These are phyloP conservation scores for Saturnispora zaruensis DNA, from an alignment of 805 yeast genomes.

Conservation along the genomic window DNA sequence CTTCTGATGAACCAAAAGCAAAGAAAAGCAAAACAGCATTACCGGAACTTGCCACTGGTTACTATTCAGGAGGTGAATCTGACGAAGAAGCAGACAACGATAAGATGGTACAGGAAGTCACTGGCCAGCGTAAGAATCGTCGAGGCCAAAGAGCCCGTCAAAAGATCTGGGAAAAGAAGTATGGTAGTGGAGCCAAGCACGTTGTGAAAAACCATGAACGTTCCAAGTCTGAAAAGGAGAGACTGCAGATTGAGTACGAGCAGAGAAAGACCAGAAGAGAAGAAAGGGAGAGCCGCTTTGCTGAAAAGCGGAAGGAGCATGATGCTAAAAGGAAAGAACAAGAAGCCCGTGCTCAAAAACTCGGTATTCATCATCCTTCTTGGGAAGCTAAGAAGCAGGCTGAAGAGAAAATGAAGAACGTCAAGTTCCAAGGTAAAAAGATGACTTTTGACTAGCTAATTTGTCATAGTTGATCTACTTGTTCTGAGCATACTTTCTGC, in stretches of 20 bases:
- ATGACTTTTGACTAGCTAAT: slow-evolving; percentile 50
- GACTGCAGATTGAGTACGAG: slow-evolving; percentile 57
- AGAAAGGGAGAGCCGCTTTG: slow-evolving; percentile 32
- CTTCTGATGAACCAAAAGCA: slow-evolving; percentile 15
- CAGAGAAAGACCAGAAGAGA: slow-evolving; percentile 64
- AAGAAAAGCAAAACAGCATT: slow-evolving; percentile 31
- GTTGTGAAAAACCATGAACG: slow-evolving; percentile 57
- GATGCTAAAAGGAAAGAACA: slow-evolving; percentile 13
- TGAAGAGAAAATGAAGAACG: slow-evolving; percentile 55
- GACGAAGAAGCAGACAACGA: slow-evolving; percentile 44
- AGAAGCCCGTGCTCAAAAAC: slow-evolving; percentile 9
- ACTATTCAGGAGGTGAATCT: slow-evolving; percentile 69
- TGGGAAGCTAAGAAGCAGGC: slow-evolving; percentile 87
- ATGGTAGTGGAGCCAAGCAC: slow-evolving; percentile 78
- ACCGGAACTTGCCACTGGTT: slow-evolving; percentile 74
- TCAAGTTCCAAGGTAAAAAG: slow-evolving; percentile 78
- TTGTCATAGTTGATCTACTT: background rate
- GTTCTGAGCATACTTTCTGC: slow-evolving; percentile 3
- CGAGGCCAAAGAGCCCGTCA: slow-evolving; percentile 97
- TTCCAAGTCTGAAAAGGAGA: slow-evolving; percentile 45
- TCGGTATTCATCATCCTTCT: slow-evolving; percentile 70
- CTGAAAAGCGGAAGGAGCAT: slow-evolving; percentile 12
- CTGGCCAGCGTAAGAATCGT: slow-evolving; percentile 64
- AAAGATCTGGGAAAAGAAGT: slow-evolving; percentile 91
- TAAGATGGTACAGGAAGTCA: slow-evolving; percentile 42